Evolutionary conservation across 1,284 basidiomycete genomes (phyloP), one percentile per base, ranked within the genome.

Genomic region (Trichosporon inkin): DNA sequence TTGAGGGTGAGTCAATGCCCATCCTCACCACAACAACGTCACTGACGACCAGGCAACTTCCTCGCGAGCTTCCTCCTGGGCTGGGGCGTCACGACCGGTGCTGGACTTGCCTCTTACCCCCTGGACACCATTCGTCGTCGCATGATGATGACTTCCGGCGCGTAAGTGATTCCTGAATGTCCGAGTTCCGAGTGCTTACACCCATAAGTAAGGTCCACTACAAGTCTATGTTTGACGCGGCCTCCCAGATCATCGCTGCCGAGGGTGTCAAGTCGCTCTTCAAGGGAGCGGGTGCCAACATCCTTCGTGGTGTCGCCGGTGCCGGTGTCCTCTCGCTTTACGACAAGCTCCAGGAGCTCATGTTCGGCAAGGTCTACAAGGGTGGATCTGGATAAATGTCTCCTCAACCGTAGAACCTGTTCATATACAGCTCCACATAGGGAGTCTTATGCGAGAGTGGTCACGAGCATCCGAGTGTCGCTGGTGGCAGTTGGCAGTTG

Each of bases 121-220:
- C 86, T 95, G 58, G 92, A 95, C 80, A 93, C 92, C 68, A 92
- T 92, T 74, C 89, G 90, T 88, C 89, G 90, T 87, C 89, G 90
- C 68, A 92, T 92, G 90, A 92, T 92, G 90, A 92, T 92, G 90
- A 92, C 90, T 39, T 92, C 90, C 28, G 86, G 36, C 4, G 28
- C 28, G 35, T 36, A 36, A 36, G 35, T 36, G n/a, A n/a, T n/a
- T n/a, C n/a, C n/a, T n/a, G n/a, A n/a, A n/a, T n/a, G n/a, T n/a
- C n/a, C n/a, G n/a, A n/a, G n/a, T n/a, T n/a, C n/a, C n/a, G n/a
- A n/a, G n/a, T n/a, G n/a, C n/a, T n/a, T n/a, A n/a, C n/a, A n/a
- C n/a, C n/a, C n/a, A n/a, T n/a, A n/a, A n/a, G n/a, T 74, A 80
- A 80, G 74, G 82, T 80, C 67, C 79, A 80, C 78, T 77, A 76